These are phyloP conservation scores for Aspergillus sp. DNA, from an alignment of 2,329 filamentous ascomycete genomes.

Conservation along the genomic window DNA sequence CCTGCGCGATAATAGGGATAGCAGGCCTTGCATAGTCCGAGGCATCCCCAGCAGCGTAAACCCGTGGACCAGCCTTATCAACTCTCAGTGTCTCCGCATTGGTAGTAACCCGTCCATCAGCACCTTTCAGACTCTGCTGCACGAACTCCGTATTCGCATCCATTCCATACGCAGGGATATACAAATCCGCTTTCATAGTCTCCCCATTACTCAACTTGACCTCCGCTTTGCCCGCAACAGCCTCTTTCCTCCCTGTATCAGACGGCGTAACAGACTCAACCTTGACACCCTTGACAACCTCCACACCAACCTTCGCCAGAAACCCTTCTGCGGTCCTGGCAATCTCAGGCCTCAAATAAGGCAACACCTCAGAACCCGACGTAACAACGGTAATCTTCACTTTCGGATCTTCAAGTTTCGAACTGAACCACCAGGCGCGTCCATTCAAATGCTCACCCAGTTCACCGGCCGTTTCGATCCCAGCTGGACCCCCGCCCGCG, in stretches of 20 bases:
- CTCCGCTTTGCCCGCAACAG: slow-evolving; percentile 27
- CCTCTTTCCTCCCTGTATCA: slow-evolving; percentile 26
- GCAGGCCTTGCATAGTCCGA: slow-evolving; percentile 42
- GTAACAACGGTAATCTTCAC: slow-evolving; percentile 50
- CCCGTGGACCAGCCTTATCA: slow-evolving; percentile 34
- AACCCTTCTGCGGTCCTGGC: slow-evolving; percentile 43
- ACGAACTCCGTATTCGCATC: slow-evolving; percentile 46
- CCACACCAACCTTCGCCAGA: slow-evolving; percentile 49
- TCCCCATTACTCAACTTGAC: slow-evolving; percentile 44
- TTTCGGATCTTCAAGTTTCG: slow-evolving; percentile 26
- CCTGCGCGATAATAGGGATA: slow-evolving; percentile 44
- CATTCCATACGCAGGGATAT: slow-evolving; percentile 49
- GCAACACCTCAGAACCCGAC: slow-evolving; percentile 40
- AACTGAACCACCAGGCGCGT: slow-evolving; percentile 38
- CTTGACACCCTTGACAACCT: slow-evolving; percentile 43
- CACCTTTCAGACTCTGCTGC: slow-evolving; percentile 26
- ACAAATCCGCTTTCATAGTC: slow-evolving; percentile 46
- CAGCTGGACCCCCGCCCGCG: slow-evolving; percentile 28
- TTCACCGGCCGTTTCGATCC: slow-evolving; percentile 52
- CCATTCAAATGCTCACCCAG: slow-evolving; percentile 55
- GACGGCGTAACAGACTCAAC: slow-evolving; percentile 37
- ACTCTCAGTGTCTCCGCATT: slow-evolving; percentile 41
- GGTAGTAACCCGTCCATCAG: slow-evolving; percentile 42
- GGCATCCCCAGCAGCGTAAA: slow-evolving; percentile 52
- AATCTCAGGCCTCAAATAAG: slow-evolving; percentile 39